Conservation (phyloP, 495 filamentous ascomycete genomes). For the Hyaloscypha bicolor region DNA sequence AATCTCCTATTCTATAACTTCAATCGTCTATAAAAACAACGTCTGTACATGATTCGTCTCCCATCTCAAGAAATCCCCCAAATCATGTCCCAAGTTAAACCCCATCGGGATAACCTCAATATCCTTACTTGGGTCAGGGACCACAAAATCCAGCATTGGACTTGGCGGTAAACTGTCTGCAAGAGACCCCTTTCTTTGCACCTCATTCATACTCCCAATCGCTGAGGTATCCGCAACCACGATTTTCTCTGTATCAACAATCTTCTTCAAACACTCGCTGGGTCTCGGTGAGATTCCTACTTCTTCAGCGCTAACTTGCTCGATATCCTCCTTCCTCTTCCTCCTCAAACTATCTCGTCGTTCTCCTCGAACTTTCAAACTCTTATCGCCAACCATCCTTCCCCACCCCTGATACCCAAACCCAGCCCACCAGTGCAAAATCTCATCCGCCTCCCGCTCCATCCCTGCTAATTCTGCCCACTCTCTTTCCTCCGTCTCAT, state of each 20-base stretch:
- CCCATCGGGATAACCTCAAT: conserved; percentile 52
- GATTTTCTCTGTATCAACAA: neutral
- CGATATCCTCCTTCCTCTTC: neutral
- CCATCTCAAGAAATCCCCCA: conserved; percentile 54
- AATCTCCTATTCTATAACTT: neutral
- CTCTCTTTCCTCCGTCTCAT: conserved; percentile 3
- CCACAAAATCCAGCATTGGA: conserved; percentile 52
- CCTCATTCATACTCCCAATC: neutral
- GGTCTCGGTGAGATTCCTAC: neutral
- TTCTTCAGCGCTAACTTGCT: neutral
- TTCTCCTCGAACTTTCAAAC: neutral
- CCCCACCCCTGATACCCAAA: conserved; percentile 44
- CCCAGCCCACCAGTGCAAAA: conserved; percentile 46
- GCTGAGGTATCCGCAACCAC: neutral
- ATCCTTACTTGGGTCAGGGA: neutral
- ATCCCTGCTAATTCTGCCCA: conserved; percentile 36
- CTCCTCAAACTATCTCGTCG: neutral
- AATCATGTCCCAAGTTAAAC: conserved; percentile 55
- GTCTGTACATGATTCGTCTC: conserved; percentile 35
- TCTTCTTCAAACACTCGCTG: neutral
- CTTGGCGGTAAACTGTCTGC: conserved; percentile 46
- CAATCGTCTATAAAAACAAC: conserved; percentile 5
- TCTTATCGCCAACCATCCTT: conserved; percentile 31
- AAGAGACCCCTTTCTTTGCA: neutral
- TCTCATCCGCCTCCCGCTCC: conserved; percentile 46